phyloP scores from a whole-genome alignment of 495 filamentous ascomycete species.

The Tuber aestivum region DNA sequence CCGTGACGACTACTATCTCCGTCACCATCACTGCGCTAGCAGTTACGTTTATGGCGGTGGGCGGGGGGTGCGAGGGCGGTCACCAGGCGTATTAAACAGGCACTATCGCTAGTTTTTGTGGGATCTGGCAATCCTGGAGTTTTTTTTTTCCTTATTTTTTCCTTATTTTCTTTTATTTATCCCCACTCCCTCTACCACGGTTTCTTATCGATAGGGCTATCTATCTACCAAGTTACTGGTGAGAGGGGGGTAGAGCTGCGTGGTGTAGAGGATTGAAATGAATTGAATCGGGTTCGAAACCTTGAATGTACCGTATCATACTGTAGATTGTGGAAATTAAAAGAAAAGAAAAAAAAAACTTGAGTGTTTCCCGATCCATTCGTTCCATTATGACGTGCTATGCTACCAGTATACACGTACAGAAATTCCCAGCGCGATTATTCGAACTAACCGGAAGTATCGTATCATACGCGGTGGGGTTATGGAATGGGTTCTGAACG shows the following conservation, averaged over 20 bases:
- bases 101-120: not conserved
- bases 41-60: not conserved
- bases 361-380: not conserved
- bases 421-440: not conserved
- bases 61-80: not conserved
- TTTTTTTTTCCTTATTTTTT: not conserved
- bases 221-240: not conserved
- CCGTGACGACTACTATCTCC: not conserved
- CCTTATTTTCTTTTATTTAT: not conserved
- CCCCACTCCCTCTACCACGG: not conserved
- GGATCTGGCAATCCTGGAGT: not conserved
- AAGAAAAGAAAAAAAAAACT: not conserved
- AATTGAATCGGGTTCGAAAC: not conserved
- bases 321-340: not conserved
- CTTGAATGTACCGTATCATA: not conserved
- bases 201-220: not conserved
- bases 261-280: not conserved
- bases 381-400: not conserved
- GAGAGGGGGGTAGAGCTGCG: not conserved
- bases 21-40: not conserved
- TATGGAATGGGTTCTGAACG: not conserved
- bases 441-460: not conserved
- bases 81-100: not conserved
- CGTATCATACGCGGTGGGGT: not conserved
- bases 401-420: too few relatives aligned